Percentiles rank a stretch among this genome's conserved stretches.
phyloP scores from a whole-genome alignment of 139 green algal genomes.

The Pleodorina starrii region DNA sequence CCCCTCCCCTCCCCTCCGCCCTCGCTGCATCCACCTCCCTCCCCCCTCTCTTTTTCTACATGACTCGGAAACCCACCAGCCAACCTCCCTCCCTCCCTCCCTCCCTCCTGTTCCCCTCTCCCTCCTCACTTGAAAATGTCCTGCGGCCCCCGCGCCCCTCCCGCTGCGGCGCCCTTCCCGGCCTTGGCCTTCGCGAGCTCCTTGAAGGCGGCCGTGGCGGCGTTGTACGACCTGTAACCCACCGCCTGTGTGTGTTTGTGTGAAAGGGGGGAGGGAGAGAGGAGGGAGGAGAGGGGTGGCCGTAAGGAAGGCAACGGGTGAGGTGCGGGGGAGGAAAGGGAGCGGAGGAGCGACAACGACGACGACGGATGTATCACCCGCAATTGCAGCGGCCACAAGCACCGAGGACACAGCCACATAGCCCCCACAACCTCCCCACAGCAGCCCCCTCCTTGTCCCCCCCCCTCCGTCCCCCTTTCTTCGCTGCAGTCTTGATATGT shows the following conservation, averaged over 20 bases:
- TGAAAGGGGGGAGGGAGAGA: background rate
- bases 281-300: background rate
- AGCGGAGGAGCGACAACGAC: too few species aligned
- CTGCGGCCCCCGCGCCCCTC: slow-evolving; percentile 36
- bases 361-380: too few species aligned
- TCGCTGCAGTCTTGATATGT: too few species aligned
- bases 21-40: background rate
- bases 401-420: too few species aligned
- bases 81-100: background rate
- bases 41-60: too few species aligned
- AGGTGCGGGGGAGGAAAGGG: too few species aligned
- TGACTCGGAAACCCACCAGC: too few species aligned
- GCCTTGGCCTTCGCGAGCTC: slow-evolving; percentile 37
- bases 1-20: background rate
- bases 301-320: background rate
- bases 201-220: slow-evolving; percentile 30
- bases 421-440: too few species aligned
- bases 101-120: background rate
- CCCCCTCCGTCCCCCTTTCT: too few species aligned
- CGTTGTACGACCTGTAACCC: slow-evolving; percentile 48
- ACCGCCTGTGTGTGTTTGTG: slow-evolving; percentile 4
- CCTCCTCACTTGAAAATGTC: slow-evolving; percentile 52
- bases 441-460: too few species aligned
- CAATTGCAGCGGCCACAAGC: too few species aligned
- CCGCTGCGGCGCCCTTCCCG: slow-evolving; percentile 13